phyloP scores from a whole-genome alignment of 768 basidiomycete species.

The Leccinum barrowsii region DNA sequence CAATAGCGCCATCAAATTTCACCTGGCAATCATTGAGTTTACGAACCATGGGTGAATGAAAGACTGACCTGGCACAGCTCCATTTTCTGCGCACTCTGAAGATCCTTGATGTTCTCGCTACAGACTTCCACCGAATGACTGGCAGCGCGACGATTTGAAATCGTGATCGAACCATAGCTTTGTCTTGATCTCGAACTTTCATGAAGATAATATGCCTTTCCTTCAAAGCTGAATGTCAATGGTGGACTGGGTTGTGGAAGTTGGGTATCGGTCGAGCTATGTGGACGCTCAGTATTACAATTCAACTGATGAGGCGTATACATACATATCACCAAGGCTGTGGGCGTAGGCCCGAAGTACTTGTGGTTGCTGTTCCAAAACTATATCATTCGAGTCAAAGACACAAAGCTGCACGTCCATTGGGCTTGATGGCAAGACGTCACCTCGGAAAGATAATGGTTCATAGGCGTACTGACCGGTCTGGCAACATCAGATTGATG shows the following conservation, averaged over 20 bases:
- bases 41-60: neutral
- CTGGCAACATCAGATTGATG: slow-evolving; percentile 54
- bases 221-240: slow-evolving; percentile 35
- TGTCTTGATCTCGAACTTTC: slow-evolving; percentile 47
- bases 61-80: slow-evolving; percentile 52
- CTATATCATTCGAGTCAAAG: slow-evolving; percentile 31
- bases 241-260: slow-evolving; percentile 47
- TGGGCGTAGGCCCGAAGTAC: slow-evolving; percentile 40
- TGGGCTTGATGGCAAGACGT: slow-evolving; percentile 35
- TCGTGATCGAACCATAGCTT: slow-evolving; percentile 28
- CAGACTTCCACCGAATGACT: slow-evolving; percentile 18
- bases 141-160: neutral
- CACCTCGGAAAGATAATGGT: slow-evolving; percentile 6
- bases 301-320: slow-evolving; percentile 1
- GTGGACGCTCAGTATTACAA: slow-evolving; percentile 4
- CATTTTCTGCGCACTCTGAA: slow-evolving; percentile 50
- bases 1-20: slow-evolving; percentile 35
- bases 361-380: slow-evolving; percentile 35
- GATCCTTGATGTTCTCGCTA: slow-evolving; percentile 50
- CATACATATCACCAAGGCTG: slow-evolving; percentile 43
- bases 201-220: slow-evolving; percentile 44
- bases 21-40: slow-evolving; percentile 36
- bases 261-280: slow-evolving; percentile 33
- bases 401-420: slow-evolving; percentile 55
- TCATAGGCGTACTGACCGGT: slow-evolving; percentile 40